Conservation (phyloP, 345 rosid species). For the Salix purpurea region DNA sequence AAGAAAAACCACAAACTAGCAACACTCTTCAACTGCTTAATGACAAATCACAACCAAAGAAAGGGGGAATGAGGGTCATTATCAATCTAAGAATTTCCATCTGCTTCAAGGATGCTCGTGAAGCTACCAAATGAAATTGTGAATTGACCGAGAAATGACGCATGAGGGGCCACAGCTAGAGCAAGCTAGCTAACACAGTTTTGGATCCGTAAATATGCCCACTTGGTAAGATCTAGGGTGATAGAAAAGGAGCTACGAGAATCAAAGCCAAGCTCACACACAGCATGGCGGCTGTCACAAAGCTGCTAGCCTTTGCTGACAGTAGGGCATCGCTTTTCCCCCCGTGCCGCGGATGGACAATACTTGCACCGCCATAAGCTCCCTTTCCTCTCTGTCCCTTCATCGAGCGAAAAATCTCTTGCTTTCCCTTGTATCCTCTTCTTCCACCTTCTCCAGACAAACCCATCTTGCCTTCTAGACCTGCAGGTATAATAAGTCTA, state of each 20-base stretch:
- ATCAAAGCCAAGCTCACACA: conserved; percentile 12
- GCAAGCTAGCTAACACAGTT: not conserved
- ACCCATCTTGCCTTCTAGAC: not conserved
- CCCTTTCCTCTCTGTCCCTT: conserved; percentile 32
- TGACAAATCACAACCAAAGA: not conserved
- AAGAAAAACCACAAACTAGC: not conserved
- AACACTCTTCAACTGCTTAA: not conserved
- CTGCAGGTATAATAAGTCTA: not conserved
- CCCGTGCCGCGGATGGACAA: conserved; percentile 7
- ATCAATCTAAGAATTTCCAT: not conserved
- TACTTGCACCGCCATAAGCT: conserved; percentile 27
- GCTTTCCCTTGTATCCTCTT: not conserved
- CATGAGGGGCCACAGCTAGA: not conserved
- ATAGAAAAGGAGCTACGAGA: not conserved
- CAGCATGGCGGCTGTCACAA: not conserved
- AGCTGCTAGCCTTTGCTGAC: conserved; percentile 5
- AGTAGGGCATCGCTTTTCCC: conserved; percentile 15
- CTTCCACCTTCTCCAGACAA: not conserved
- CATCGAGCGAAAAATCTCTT: not conserved
- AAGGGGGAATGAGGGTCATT: not conserved
- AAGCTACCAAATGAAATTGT: not conserved
- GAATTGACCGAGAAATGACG: not conserved
- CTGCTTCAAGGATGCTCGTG: not conserved
- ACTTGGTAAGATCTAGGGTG: not conserved
- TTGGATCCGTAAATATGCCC: not conserved